Evolutionary conservation across 257 asterid genomes (phyloP).

Genomic region (Catharanthus roseus): DNA sequence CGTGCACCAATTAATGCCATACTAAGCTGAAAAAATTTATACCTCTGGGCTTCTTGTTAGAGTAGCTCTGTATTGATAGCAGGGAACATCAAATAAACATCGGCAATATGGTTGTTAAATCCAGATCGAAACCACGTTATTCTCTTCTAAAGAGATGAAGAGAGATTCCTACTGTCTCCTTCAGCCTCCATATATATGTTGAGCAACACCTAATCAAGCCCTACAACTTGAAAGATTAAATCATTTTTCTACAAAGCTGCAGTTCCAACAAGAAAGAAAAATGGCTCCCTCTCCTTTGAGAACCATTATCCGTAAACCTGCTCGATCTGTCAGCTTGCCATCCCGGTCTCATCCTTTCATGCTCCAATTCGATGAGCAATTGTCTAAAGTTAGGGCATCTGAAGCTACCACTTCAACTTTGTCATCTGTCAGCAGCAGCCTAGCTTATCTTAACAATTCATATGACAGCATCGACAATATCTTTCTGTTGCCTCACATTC

Average conservation of each 20-base stretch:
- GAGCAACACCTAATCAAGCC: background rate
- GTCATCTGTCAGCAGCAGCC: conserved; percentile 26
- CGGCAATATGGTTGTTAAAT: conserved; percentile 2
- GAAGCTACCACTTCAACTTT: conserved; percentile 21
- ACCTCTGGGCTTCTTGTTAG: background rate
- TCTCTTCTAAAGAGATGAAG: background rate
- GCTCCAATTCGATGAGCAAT: conserved; percentile 29
- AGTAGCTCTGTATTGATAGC: background rate
- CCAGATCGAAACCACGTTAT: background rate
- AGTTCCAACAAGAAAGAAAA: background rate
- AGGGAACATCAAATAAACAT: conserved; percentile 1
- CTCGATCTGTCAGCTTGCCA: conserved; percentile 45
- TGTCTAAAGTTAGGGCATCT: conserved; percentile 22
- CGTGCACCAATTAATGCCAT: too few species aligned
- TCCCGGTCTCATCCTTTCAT: conserved; percentile 27
- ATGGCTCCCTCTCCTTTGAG: conserved; percentile 44
- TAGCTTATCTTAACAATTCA: too few species aligned
- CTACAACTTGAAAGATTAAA: background rate
- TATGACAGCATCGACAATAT: conserved; percentile 21
- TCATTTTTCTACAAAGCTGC: background rate
- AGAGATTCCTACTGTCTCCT: background rate
- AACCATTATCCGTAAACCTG: conserved; percentile 28
- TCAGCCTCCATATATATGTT: background rate
- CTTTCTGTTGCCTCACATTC: conserved; percentile 22
- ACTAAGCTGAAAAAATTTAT: too few species aligned